Evolutionary conservation across 306 rosid species (phyloP).

Genomic region (Trifolium pratense): DNA sequence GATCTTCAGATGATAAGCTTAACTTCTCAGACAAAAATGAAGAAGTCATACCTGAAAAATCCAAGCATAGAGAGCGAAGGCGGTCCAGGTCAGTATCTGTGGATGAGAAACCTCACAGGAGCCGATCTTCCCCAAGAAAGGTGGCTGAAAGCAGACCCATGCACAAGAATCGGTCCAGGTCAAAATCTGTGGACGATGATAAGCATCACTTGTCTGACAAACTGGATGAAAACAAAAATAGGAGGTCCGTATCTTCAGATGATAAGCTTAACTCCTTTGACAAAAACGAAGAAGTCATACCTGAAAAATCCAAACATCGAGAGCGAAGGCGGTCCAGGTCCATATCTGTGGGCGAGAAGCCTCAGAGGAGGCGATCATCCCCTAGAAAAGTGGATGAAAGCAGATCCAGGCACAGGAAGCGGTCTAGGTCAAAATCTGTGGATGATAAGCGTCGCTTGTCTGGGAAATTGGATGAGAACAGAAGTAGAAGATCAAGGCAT

Average conservation of each 20-base stretch:
- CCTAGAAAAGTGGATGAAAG: slow-evolving; percentile 70
- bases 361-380: slow-evolving; percentile 55
- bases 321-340: slow-evolving; percentile 81
- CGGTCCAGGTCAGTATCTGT: slow-evolving; percentile 72
- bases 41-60: slow-evolving; percentile 56
- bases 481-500: slow-evolving; percentile 58
- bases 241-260: slow-evolving; percentile 66
- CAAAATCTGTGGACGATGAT: slow-evolving; percentile 75
- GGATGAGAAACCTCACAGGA: slow-evolving; percentile 60
- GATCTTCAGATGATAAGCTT: slow-evolving; percentile 64
- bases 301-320: slow-evolving; percentile 61
- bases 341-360: slow-evolving; percentile 68
- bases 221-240: slow-evolving; percentile 51
- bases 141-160: slow-evolving; percentile 64
- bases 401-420: slow-evolving; percentile 62
- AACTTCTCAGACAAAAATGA: slow-evolving; percentile 52
- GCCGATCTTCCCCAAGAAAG: slow-evolving; percentile 66
- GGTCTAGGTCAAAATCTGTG: slow-evolving; percentile 81
- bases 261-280: slow-evolving; percentile 51
- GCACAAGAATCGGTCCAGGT: slow-evolving; percentile 71
- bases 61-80: slow-evolving; percentile 67
- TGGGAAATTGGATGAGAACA: slow-evolving; percentile 53
- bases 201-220: slow-evolving; percentile 55
- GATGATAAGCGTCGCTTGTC: slow-evolving; percentile 58
- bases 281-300: slow-evolving; percentile 56